These are phyloP conservation scores for Closterium sp. DNA, from an alignment of 139 green algal species.

Conservation along the genomic window DNA sequence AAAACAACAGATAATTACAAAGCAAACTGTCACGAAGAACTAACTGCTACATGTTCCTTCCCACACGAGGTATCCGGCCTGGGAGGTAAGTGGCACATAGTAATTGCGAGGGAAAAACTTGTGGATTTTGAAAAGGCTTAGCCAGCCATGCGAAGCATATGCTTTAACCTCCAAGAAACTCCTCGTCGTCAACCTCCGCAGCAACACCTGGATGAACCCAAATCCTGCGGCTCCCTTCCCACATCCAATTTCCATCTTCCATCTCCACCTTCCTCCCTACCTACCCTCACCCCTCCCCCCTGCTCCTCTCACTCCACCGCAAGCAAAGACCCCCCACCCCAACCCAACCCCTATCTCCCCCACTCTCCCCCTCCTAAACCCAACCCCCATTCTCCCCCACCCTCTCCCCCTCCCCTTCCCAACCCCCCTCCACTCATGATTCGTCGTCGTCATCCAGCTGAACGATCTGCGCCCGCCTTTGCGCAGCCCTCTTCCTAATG, in stretches of 20 bases:
- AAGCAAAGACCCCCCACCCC: background rate
- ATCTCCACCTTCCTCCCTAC: background rate
- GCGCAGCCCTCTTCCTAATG: conserved; percentile 26
- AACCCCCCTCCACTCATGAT: background rate
- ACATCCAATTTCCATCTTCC: background rate
- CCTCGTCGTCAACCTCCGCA: background rate
- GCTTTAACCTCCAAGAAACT: background rate
- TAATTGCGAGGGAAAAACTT: no score
- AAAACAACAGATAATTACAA: no score
- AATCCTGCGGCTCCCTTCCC: background rate
- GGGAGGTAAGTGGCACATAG: background rate
- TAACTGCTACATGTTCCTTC: background rate
- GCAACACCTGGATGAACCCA: background rate
- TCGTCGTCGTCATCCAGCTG: conserved; percentile 17
- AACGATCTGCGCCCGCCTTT: conserved; percentile 20
- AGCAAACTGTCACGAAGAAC: background rate
- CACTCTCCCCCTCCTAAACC: background rate
- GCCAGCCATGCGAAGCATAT: background rate
- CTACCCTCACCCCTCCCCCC: background rate
- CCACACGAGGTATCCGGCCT: background rate
- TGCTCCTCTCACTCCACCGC: no score
- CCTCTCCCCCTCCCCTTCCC: background rate
- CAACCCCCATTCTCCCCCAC: no score
- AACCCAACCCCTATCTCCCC: background rate
- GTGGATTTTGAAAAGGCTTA: no score